Evolutionary conservation across 2,329 filamentous ascomycete species (phyloP).

Genomic region (Gyromitra esculenta): DNA sequence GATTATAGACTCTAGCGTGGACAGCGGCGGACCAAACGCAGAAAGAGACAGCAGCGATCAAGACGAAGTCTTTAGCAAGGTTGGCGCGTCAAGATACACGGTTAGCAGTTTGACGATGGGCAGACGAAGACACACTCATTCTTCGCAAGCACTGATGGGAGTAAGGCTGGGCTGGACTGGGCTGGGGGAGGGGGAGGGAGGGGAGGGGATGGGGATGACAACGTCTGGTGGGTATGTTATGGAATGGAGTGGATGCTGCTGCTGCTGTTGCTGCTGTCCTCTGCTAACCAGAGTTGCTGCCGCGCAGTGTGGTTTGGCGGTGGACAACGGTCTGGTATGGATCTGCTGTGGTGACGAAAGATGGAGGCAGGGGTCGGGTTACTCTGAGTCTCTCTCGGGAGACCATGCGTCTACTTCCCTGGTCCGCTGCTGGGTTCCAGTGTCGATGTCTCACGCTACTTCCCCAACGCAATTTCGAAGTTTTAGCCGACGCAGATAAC

Average conservation of each 20-base stretch:
- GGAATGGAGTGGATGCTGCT: constrained; percentile 15
- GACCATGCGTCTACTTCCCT: constrained; percentile 48
- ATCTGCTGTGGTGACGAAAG: constrained; percentile 52
- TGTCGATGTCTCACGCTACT: constrained; percentile 49
- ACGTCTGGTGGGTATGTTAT: constrained; percentile 41
- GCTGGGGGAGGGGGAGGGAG: constrained; percentile 4
- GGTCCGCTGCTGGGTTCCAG: constrained; percentile 44
- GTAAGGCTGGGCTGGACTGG: constrained; percentile 4
- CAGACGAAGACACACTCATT: constrained; percentile 41
- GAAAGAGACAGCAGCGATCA: constrained; percentile 44
- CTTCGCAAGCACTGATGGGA: constrained; percentile 20
- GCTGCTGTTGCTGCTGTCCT: background rate
- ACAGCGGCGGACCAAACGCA: constrained; percentile 29
- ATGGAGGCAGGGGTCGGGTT: constrained; percentile 49
- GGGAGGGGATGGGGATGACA: constrained; percentile 29
- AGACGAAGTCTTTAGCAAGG: constrained; percentile 36
- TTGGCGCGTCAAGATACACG: constrained; percentile 42
- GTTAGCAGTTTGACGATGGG: constrained; percentile 32
- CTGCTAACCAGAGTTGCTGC: too few species aligned
- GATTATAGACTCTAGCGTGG: constrained; percentile 31
- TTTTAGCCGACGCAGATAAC: constrained; percentile 53
- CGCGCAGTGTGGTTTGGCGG: constrained; percentile 29
- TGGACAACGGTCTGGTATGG: constrained; percentile 42
- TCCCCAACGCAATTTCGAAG: constrained; percentile 49
- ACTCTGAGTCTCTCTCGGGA: constrained; percentile 49